Evolutionary conservation across 2,329 filamentous ascomycete species (phyloP).

Genomic region (Paecilomyces sp.): DNA sequence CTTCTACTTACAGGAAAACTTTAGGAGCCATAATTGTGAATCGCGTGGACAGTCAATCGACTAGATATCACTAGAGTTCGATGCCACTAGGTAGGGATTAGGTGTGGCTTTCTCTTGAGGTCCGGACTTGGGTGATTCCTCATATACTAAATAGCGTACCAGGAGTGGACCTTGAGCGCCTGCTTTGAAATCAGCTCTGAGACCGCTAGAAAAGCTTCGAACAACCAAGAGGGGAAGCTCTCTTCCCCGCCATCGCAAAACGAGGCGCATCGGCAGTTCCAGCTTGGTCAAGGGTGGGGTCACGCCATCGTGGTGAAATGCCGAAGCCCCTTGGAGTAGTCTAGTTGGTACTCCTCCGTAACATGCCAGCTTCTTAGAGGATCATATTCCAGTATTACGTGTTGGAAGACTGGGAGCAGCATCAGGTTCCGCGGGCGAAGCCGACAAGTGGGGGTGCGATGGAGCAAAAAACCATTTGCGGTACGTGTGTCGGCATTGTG

Average conservation of each 20-base stretch:
- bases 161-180: background rate
- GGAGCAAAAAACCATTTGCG: too few relatives aligned
- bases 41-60: background rate
- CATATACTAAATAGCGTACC: background rate
- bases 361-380: background rate
- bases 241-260: background rate
- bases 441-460: too few relatives aligned
- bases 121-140: background rate
- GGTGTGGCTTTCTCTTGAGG: background rate
- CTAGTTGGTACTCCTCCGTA: background rate
- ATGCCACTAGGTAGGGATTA: background rate
- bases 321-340: background rate
- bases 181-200: background rate
- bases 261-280: background rate
- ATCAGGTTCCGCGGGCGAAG: too few relatives aligned
- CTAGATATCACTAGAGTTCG: background rate
- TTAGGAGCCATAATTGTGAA: conserved; percentile 18
- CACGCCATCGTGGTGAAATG: background rate
- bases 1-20: conserved; percentile 24
- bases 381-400: too few relatives aligned
- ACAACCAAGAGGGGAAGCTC: background rate
- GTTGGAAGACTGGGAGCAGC: too few relatives aligned
- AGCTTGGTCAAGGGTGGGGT: background rate
- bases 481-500: too few relatives aligned
- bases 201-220: background rate